A percentile compares a stretch with the other conserved stretches of the same genome.
These are phyloP conservation scores for Lasiosphaeris hirsuta DNA, from an alignment of 495 filamentous ascomycete species.

Conservation along the genomic window DNA sequence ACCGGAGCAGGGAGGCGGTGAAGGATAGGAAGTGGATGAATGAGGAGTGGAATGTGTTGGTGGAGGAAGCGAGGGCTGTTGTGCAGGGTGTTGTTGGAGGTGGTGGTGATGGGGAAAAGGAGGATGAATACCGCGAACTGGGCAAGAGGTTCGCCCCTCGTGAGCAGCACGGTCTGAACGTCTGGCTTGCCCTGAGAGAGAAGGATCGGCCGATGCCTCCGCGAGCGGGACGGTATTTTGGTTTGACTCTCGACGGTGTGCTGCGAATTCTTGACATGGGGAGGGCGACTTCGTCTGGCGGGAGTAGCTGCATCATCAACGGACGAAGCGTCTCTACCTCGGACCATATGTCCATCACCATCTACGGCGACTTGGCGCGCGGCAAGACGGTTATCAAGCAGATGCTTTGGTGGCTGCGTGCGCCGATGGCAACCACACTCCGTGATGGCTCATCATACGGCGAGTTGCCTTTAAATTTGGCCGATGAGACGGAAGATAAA, in stretches of 20 bases:
- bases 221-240: conserved; percentile 1
- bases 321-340: background rate
- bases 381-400: conserved; percentile 1
- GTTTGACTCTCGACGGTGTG: background rate
- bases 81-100: background rate
- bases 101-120: background rate
- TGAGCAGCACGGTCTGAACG: background rate
- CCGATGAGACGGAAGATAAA: background rate
- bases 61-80: background rate
- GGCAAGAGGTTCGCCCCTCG: background rate
- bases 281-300: background rate
- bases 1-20: background rate
- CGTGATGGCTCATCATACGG: background rate
- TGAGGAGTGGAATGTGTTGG: background rate
- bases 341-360: background rate
- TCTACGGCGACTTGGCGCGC: background rate
- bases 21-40: background rate
- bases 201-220: conserved; percentile 1
- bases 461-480: background rate
- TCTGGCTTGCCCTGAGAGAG: background rate
- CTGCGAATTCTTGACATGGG: background rate
- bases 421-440: background rate
- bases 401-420: conserved; percentile 1
- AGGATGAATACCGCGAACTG: background rate
- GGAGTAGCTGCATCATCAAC: background rate